A percentile compares a stretch with the other conserved stretches of the same genome.
Conservation (phyloP, 1,284 basidiomycete species). For the Megacollybia platyphylla region DNA sequence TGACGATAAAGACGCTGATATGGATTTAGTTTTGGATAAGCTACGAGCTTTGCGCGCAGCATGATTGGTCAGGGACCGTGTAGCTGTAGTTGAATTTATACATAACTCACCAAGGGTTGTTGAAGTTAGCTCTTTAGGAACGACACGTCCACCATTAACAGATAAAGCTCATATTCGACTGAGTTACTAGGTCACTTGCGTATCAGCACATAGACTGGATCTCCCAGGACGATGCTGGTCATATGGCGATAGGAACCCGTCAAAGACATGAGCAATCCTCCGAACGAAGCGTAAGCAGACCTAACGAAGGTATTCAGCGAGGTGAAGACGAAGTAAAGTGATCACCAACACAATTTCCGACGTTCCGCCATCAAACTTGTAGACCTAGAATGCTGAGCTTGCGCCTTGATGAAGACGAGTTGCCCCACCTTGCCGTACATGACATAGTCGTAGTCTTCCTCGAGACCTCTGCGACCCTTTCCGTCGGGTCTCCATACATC, state of each 20-base stretch:
- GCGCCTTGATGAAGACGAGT: too few relatives aligned
- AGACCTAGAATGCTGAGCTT: slow-evolving; percentile 46
- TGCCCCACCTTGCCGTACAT: slow-evolving; percentile 90
- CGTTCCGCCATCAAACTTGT: slow-evolving; percentile 88
- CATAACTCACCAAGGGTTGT: background rate
- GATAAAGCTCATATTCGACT: too few relatives aligned
- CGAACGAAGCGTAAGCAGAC: slow-evolving; percentile 93
- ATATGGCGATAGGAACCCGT: slow-evolving; percentile 91
- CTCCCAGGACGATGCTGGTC: slow-evolving; percentile 84
- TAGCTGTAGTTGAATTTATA: background rate
- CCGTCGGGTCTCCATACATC: slow-evolving; percentile 85
- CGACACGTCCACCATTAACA: too few relatives aligned
- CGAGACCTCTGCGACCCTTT: slow-evolving; percentile 76
- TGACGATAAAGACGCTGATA: slow-evolving; percentile 16
- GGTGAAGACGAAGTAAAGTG: slow-evolving; percentile 6
- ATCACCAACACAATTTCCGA: slow-evolving; percentile 66
- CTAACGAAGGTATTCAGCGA: slow-evolving; percentile 24
- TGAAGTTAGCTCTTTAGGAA: too few relatives aligned
- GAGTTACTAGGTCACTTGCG: slow-evolving; percentile 1
- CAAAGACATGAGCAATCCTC: slow-evolving; percentile 92
- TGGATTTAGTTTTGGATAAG: slow-evolving; percentile 31
- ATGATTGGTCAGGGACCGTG: background rate
- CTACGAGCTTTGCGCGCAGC: slow-evolving; percentile 33
- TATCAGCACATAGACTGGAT: slow-evolving; percentile 43
- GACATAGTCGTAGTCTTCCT: slow-evolving; percentile 97